Percentiles rank a stretch among this genome's conserved stretches.
These are phyloP conservation scores for Lyophyllum shimeji DNA, from an alignment of 768 basidiomycete species.

Conservation along the genomic window DNA sequence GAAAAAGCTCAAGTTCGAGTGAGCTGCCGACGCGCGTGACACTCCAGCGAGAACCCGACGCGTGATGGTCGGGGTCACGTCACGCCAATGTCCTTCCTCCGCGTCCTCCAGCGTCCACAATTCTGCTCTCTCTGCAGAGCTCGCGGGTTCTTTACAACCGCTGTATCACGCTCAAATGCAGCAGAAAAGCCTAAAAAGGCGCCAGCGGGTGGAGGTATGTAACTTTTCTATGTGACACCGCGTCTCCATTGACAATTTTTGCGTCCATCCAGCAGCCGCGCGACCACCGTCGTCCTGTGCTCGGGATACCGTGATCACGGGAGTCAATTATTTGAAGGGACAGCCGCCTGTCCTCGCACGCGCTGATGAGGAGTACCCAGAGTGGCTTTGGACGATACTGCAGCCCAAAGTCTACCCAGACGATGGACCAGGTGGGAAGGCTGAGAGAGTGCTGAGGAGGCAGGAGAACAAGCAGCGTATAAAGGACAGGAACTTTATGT, in stretches of 20 bases:
- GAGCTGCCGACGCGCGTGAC: too few species aligned
- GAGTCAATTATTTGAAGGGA: slow-evolving; percentile 80
- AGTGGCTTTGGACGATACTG: slow-evolving; percentile 85
- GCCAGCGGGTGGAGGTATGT: slow-evolving; percentile 8
- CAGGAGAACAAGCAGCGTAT: slow-evolving; percentile 66
- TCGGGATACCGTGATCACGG: slow-evolving; percentile 74
- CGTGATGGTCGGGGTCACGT: slow-evolving; percentile 17
- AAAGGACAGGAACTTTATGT: slow-evolving; percentile 85
- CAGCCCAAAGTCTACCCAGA: slow-evolving; percentile 60
- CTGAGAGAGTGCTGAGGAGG: slow-evolving; percentile 56
- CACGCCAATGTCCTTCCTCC: slow-evolving; percentile 25
- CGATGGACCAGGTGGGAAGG: slow-evolving; percentile 74
- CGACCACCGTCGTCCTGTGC: slow-evolving; percentile 59
- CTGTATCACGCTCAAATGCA: slow-evolving; percentile 1
- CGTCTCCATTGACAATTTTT: not conserved
- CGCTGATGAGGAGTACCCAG: slow-evolving; percentile 82
- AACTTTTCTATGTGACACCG: not conserved
- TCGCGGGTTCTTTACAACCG: slow-evolving; percentile 14
- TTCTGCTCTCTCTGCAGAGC: slow-evolving; percentile 15
- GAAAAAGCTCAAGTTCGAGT: too few species aligned
- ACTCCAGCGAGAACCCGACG: not conserved
- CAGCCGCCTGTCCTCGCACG: slow-evolving; percentile 74
- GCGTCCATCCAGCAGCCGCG: slow-evolving; percentile 16
- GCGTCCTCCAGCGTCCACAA: slow-evolving; percentile 20
- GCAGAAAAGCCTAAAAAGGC: slow-evolving; percentile 11